Percentiles rank a stretch among this genome's conserved stretches.
Evolutionary conservation across 2,329 filamentous ascomycete species (phyloP).

Genomic region (Cercospora sp.): DNA sequence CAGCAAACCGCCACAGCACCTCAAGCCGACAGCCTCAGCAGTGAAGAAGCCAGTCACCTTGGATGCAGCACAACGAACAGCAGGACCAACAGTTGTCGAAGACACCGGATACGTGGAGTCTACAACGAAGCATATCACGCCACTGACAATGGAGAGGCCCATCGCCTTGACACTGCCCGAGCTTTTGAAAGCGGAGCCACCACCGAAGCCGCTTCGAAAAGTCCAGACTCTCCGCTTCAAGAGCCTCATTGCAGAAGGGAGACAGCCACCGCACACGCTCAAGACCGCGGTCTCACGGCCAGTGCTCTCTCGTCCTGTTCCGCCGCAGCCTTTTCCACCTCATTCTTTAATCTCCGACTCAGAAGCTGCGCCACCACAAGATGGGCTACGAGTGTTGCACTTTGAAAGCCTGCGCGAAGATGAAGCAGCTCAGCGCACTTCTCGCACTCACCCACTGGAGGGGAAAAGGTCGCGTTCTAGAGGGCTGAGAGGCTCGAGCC

Average conservation of each 20-base stretch:
- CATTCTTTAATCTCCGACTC: neutral
- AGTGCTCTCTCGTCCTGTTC: neutral
- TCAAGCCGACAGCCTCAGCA: conserved; percentile 21
- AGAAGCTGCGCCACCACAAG: neutral
- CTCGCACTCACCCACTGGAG: neutral
- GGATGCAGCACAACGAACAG: neutral
- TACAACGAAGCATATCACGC: conserved; percentile 15
- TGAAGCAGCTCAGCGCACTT: neutral
- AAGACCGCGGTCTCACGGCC: conserved; percentile 1
- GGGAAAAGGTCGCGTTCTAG: neutral
- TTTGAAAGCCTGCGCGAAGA: neutral
- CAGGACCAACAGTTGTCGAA: conserved; percentile 33
- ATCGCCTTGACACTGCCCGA: conserved; percentile 19
- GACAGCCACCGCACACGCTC: neutral
- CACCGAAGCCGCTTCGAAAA: conserved; percentile 17
- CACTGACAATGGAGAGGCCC: conserved; percentile 7
- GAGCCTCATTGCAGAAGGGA: neutral
- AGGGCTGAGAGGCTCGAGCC: neutral
- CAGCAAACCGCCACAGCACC: conserved; percentile 33
- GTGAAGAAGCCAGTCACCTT: neutral
- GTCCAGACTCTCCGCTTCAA: conserved; percentile 17
- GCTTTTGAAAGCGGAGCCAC: conserved; percentile 11
- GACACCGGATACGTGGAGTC: conserved; percentile 27
- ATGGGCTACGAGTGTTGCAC: conserved; percentile 13
- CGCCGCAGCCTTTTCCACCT: neutral